phyloP scores from a whole-genome alignment of 805 yeast species.

The Hanseniaspora lachancei region DNA sequence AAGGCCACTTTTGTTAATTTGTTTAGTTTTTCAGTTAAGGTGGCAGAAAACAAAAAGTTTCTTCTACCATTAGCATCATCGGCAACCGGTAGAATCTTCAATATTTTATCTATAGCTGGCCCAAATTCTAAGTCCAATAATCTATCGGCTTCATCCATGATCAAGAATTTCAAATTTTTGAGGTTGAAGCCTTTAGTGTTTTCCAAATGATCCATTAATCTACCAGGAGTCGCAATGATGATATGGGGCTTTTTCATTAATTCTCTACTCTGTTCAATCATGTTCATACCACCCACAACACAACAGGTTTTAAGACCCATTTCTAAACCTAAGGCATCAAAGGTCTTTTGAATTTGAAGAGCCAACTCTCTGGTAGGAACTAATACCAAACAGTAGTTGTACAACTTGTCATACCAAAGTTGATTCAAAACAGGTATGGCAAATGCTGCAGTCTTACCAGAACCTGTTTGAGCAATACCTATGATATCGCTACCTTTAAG shows the following conservation, averaged over 20 bases:
- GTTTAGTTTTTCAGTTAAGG: conserved; percentile 90
- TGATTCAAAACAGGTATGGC: conserved; percentile 90
- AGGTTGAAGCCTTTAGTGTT: conserved; percentile 81
- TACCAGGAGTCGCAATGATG: conserved; percentile 90
- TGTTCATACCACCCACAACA: conserved; percentile 95
- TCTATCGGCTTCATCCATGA: conserved; percentile 96
- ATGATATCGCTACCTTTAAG: conserved; percentile 82
- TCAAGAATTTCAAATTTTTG: conserved; percentile 64
- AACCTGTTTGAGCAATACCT: conserved; percentile 95
- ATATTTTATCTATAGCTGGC: conserved; percentile 76
- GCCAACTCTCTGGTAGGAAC: conserved; percentile 82
- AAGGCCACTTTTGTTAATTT: conserved; percentile 88
- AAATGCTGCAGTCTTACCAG: conserved; percentile 97
- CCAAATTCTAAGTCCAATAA: conserved; percentile 93
- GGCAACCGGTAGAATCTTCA: conserved; percentile 70
- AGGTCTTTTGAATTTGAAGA: conserved; percentile 81
- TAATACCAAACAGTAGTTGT: conserved; percentile 77
- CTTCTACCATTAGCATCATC: conserved; percentile 37
- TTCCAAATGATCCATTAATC: conserved; percentile 86
- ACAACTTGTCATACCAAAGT: conserved; percentile 76
- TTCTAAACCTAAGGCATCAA: conserved; percentile 77
- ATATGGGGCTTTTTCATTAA: conserved; percentile 88
- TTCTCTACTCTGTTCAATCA: conserved; percentile 94
- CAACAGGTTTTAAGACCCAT: conserved; percentile 90
- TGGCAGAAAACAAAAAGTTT: conserved; percentile 85